phyloP scores from a whole-genome alignment of 495 filamentous ascomycete species.

The Xylaria palmicola region DNA sequence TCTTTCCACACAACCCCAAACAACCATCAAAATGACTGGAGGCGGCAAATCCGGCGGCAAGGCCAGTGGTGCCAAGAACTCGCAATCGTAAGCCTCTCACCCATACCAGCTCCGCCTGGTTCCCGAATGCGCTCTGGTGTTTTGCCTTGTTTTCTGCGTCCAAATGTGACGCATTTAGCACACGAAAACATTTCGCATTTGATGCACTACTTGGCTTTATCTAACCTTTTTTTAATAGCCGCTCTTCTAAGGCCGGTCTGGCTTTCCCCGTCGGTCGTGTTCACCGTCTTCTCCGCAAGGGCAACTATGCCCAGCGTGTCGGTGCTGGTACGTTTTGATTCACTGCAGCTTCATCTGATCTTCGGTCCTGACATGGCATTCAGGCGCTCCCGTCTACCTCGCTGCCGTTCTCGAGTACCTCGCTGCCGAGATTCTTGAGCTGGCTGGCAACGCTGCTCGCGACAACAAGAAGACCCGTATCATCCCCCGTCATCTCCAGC shows the following conservation, averaged over 20 bases:
- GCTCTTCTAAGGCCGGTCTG: slow-evolving; percentile 98
- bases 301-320: slow-evolving; percentile 99
- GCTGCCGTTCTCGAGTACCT: slow-evolving; percentile 98
- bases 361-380: slow-evolving; percentile 35
- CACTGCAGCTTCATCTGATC: not conserved
- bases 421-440: slow-evolving; percentile 96
- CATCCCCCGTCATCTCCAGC: slow-evolving; percentile 98
- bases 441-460: slow-evolving; percentile 97
- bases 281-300: slow-evolving; percentile 98
- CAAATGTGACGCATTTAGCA: slow-evolving; percentile 6
- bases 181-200: not conserved
- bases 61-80: slow-evolving; percentile 93
- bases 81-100: slow-evolving; percentile 77
- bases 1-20: slow-evolving; percentile 31
- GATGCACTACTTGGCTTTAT: not conserved
- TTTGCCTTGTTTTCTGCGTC: not conserved
- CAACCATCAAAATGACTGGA: slow-evolving; percentile 88
- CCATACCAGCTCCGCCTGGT: slow-evolving; percentile 17
- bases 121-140: slow-evolving; percentile 3
- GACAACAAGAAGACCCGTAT: slow-evolving; percentile 99
- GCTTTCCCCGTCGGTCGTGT: slow-evolving; percentile 99
- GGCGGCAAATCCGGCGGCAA: slow-evolving; percentile 98
- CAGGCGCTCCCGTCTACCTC: slow-evolving; percentile 91
- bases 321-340: slow-evolving; percentile 73
- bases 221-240: slow-evolving; percentile 51